A percentile compares a stretch with the other conserved stretches of the same genome.
phyloP scores from a whole-genome alignment of 2,329 filamentous ascomycete genomes.

The Penicillium freii region DNA sequence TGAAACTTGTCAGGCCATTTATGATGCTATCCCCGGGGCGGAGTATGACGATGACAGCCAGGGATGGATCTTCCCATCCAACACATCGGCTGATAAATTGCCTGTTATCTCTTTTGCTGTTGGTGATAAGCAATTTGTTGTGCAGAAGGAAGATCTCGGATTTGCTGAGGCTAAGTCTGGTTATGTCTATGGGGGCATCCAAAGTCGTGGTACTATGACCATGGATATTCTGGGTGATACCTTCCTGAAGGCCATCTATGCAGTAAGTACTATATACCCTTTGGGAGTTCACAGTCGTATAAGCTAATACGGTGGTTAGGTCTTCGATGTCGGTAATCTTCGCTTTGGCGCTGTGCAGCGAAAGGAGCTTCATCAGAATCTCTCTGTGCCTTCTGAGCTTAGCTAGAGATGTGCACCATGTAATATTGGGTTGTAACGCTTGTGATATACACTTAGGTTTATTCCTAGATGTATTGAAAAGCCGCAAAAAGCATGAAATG shows the following conservation, averaged over 20 bases:
- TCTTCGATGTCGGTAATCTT: slow-evolving; percentile 62
- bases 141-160: slow-evolving; percentile 63
- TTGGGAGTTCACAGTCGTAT: background rate
- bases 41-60: slow-evolving; percentile 56
- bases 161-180: slow-evolving; percentile 57
- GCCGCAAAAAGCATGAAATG: too few relatives aligned
- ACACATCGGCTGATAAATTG: slow-evolving; percentile 52
- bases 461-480: too few relatives aligned
- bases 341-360: slow-evolving; percentile 61
- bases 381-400: slow-evolving; percentile 15
- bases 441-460: too few relatives aligned
- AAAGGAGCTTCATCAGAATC: slow-evolving; percentile 39
- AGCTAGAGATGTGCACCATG: background rate
- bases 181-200: slow-evolving; percentile 63
- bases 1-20: slow-evolving; percentile 59
- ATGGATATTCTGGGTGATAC: slow-evolving; percentile 66
- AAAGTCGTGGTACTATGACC: slow-evolving; percentile 57
- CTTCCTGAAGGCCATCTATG: slow-evolving; percentile 65
- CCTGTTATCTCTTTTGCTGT: slow-evolving; percentile 64
- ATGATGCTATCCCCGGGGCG: slow-evolving; percentile 61
- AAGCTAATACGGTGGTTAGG: slow-evolving; percentile 34
- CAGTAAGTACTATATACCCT: slow-evolving; percentile 43
- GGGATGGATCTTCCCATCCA: slow-evolving; percentile 63
- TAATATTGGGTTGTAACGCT: background rate
- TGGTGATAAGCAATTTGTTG: slow-evolving; percentile 58